Conservation (phyloP, 331 rosid genomes). For the Quercus lobata region DNA sequence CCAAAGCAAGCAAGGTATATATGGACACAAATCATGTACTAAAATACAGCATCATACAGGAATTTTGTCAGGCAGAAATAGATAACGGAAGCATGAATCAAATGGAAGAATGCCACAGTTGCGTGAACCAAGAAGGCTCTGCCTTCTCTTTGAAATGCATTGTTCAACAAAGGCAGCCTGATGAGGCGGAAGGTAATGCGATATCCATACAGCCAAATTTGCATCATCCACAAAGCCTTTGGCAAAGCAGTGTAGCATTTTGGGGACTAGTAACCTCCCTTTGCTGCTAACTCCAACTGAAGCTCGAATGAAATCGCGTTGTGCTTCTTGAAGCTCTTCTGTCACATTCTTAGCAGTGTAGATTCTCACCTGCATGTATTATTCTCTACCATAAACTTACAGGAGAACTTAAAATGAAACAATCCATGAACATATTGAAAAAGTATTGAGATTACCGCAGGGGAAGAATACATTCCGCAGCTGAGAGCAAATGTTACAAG, state of each 20-base stretch:
- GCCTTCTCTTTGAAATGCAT: constrained; percentile 62
- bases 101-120: constrained; percentile 72
- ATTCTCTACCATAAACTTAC: constrained; percentile 1
- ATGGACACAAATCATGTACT: not conserved
- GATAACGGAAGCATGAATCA: constrained; percentile 66
- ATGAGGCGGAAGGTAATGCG: constrained; percentile 59
- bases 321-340: constrained; percentile 67
- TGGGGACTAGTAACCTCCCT: constrained; percentile 67
- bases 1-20: not conserved
- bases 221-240: constrained; percentile 59
- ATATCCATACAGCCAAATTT: constrained; percentile 72
- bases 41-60: not conserved
- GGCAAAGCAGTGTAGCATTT: constrained; percentile 68
- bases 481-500: constrained; percentile 58
- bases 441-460: constrained; percentile 46
- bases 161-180: constrained; percentile 69
- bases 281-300: constrained; percentile 67
- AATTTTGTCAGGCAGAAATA: constrained; percentile 43
- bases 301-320: constrained; percentile 62
- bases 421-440: not conserved
- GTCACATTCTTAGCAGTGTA: constrained; percentile 49
- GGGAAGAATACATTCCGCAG: constrained; percentile 72
- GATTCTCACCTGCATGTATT: constrained; percentile 45
- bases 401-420: not conserved
- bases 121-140: constrained; percentile 57